Evolutionary conservation across 345 rosid species (phyloP).

Genomic region (Citrus mangshanensis): DNA sequence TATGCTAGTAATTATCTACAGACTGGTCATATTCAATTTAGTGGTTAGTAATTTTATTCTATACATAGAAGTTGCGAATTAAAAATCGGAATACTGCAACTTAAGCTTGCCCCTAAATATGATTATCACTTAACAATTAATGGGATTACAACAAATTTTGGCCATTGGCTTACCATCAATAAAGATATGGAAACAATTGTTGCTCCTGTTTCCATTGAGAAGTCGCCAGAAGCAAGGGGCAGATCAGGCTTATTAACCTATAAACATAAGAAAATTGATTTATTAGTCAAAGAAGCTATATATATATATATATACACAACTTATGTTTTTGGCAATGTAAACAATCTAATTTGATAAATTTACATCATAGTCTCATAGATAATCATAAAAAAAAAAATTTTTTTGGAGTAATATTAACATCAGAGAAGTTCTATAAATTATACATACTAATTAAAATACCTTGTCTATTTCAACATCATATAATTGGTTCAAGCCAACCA

Average conservation of each 20-base stretch:
- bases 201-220: slow-evolving; percentile 26
- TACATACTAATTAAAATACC: slow-evolving; percentile 8
- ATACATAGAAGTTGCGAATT: too few relatives aligned
- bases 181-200: slow-evolving; percentile 25
- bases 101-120: too few relatives aligned
- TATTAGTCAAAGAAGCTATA: background rate
- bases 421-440: too few relatives aligned
- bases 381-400: too few relatives aligned
- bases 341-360: background rate
- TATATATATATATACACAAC: too few relatives aligned
- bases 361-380: too few relatives aligned
- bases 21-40: too few relatives aligned
- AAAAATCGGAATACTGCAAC: too few relatives aligned
- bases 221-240: slow-evolving; percentile 36
- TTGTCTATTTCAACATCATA: slow-evolving; percentile 36
- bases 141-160: background rate
- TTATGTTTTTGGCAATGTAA: background rate
- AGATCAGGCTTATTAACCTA: slow-evolving; percentile 41
- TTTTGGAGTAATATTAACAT: too few relatives aligned
- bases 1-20: background rate
- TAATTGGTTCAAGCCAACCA: slow-evolving; percentile 32
- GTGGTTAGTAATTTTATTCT: too few relatives aligned
- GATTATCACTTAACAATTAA: background rate
- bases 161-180: slow-evolving; percentile 14
- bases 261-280: background rate